These are phyloP conservation scores for Populus deltoides DNA, from an alignment of 345 rosid genomes.

Conservation along the genomic window DNA sequence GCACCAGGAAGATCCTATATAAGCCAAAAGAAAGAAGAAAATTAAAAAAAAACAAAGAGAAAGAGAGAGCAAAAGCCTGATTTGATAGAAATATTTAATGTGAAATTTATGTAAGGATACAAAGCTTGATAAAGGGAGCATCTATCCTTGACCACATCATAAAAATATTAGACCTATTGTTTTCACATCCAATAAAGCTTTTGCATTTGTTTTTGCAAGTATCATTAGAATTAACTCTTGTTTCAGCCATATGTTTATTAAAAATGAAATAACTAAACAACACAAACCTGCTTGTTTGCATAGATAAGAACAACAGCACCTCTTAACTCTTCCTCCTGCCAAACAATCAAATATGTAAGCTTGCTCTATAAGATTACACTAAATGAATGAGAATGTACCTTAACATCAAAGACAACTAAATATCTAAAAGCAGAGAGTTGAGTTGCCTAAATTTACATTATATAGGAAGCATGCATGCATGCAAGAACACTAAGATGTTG, in stretches of 20 bases:
- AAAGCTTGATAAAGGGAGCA: neutral
- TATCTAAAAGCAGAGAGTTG: neutral
- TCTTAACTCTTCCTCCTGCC: constrained; percentile 54
- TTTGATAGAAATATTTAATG: neutral
- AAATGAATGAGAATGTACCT: neutral
- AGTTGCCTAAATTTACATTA: too few species aligned
- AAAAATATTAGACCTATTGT: neutral
- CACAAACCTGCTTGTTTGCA: constrained; percentile 58
- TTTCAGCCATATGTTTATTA: neutral
- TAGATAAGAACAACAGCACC: constrained; percentile 53
- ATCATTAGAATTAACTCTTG: neutral
- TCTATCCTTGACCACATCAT: neutral
- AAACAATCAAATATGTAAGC: neutral
- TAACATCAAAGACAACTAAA: neutral
- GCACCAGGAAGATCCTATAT: constrained; percentile 24
- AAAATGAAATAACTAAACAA: neutral
- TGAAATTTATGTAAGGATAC: neutral
- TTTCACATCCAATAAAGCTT: neutral
- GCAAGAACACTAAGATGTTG: too few species aligned
- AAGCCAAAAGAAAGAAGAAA: neutral
- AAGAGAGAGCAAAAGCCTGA: neutral
- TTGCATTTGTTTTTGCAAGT: neutral
- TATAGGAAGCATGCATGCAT: too few species aligned
- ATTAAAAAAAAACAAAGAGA: neutral
- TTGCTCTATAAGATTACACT: neutral